Base-by-base conservation (phyloP, 345 rosid species). In the Microcos paniculata region DNA sequence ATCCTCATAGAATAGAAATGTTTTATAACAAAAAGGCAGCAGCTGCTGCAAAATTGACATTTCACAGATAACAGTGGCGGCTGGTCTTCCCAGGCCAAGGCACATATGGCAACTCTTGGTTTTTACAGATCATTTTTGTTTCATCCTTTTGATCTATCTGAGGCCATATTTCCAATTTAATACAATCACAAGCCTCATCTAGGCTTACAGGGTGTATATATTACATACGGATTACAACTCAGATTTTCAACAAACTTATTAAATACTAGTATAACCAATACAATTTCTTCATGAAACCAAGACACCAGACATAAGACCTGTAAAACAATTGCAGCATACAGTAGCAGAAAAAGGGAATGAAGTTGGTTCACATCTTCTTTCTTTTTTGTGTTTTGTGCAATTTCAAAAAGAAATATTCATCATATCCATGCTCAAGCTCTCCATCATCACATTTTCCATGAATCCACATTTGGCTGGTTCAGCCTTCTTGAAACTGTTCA, bases 341-440 rank as follows among this genome's bases (percentile, higher is more conserved):
- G 49, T 8, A 30, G 13, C 19, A 42, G 31, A 71, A 71, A 72
- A 57, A 12, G 4, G 24, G 15, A 40, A 63, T 57, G 65, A 57
- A 19, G 14, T 33, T 55, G 64, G 64, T 42, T 59, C 66, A 43
- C 63, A 31, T 4, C 21, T 19, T 46, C 4, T n/a, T 33, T 19
- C 15, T 5, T 3, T 57, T 57, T 57, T 21, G 80, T 79, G 24
- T 80, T 84, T 1, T 35, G 72, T 57, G 87, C 52, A 51, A 30
- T 45, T 45, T 87, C 80, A 88, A 43, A 88, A 88, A 1, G 88
- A 83, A 46, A 88, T 75, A 78, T 86, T 80, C 79, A 88, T 15
- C 83, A 86, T 88, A 24, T 88, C 91, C 91, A 82, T 84, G 87
- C 89, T 86, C 65, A 88, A 80, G 79, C 79, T 84, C 82, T 86